Base-by-base conservation (phyloP, 768 basidiomycete species). In the Suillus discolor region DNA sequence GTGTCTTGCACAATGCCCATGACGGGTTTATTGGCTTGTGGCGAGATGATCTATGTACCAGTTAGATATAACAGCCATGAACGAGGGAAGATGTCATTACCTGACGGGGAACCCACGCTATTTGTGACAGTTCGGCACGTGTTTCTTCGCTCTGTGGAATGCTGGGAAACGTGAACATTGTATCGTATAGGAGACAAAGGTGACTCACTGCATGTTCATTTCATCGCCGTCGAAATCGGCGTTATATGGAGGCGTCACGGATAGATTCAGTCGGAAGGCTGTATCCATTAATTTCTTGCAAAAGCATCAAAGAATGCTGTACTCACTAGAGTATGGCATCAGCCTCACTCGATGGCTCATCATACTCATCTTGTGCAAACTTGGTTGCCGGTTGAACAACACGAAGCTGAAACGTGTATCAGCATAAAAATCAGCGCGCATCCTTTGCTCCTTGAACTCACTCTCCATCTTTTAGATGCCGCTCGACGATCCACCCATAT, bases 1-100 rank as follows among this genome's bases (percentile, higher is more conserved):
- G 97, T 99, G 74, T 99, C 97, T 77, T 99, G 97, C 38, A 99
- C 97, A 71, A 99, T 99, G 66, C 95, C 97, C 97, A 99, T 99
- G 71, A 98, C 96, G 20, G 97, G 97, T 79, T 98, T 98, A 82
- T 99, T 99, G 61, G 97, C 97, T 84, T 99, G 97, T 0, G 97
- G 97, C 8, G 97, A 99, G 69, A 99, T 95, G 72, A 99, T 99
- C 94, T 99, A 36, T 45, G 36, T 53, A 49, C 15, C 61, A 61
- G 57, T 62, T 67, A 62, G 66, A 61, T 62, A 25, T 42, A 39
- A 61, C 38, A 11, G 18, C 7, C 41, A 11, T 53, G 20, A 16
- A 57, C 66, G 36, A 41, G 11, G 39, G 31, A 18, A 23, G 53
- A 62, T 62, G 28, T 0, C 71, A 82, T 63, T 65, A 94, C 95